Evolutionary conservation across 225 moss, liverwort and hornwort genomes (phyloP).

Genomic region (Pleurozium schreberi): DNA sequence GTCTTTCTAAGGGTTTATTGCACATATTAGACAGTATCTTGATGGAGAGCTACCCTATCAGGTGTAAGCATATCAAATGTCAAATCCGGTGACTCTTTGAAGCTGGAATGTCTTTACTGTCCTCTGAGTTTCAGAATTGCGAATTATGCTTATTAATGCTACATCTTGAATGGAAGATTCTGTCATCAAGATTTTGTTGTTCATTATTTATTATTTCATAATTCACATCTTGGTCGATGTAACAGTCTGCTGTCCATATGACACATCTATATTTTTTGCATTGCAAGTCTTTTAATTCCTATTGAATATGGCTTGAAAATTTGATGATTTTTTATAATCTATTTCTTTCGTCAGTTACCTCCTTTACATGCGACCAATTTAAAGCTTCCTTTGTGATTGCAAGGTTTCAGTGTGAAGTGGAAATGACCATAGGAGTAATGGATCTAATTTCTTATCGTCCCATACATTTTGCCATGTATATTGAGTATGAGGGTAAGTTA

Average conservation of each 20-base stretch:
- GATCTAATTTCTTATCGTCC: no score
- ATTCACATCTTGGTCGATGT: neutral
- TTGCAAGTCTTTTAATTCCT: no score
- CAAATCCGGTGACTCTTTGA: neutral
- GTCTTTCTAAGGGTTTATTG: neutral
- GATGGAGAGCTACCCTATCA: neutral
- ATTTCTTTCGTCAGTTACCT: no score
- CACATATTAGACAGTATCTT: neutral
- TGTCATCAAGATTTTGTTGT: neutral
- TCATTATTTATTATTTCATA: neutral
- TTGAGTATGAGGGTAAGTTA: no score
- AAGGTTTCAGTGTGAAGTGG: no score
- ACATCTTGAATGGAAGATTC: neutral
- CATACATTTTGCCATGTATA: no score
- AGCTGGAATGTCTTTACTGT: neutral
- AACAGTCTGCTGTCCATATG: neutral
- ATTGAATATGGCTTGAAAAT: no score
- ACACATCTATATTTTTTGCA: no score
- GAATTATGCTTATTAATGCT: neutral
- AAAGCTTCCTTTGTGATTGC: no score
- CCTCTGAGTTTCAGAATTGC: neutral
- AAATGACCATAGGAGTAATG: no score
- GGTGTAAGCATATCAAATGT: neutral
- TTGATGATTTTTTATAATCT: no score
- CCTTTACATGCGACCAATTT: no score